A percentile compares a stretch with the other conserved stretches of the same genome.
phyloP scores from a whole-genome alignment of 768 basidiomycete genomes.

The Russula vinacea region DNA sequence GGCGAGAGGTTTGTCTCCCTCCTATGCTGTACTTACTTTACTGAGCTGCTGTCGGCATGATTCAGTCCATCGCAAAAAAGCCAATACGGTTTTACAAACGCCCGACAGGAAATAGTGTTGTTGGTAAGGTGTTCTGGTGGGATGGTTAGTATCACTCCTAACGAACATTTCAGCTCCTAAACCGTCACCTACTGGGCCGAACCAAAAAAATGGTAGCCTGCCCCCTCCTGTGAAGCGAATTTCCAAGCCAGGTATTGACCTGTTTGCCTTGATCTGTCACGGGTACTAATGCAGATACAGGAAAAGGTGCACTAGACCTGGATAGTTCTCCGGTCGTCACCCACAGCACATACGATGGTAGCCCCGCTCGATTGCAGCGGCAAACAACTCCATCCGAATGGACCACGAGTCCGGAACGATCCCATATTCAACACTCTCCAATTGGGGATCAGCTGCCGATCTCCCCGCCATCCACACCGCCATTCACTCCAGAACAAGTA shows the following conservation, averaged over 20 bases:
- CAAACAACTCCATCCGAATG: constrained; percentile 24
- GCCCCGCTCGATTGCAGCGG: constrained; percentile 1
- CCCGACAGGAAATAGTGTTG: not conserved
- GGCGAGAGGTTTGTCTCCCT: constrained; percentile 17
- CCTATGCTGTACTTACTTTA: not conserved
- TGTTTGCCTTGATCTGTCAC: not conserved
- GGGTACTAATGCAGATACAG: constrained; percentile 1
- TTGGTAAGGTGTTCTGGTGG: not conserved
- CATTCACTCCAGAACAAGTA: constrained; percentile 7
- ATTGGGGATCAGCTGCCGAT: not conserved
- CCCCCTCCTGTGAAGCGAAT: not conserved
- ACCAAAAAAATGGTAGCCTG: not conserved
- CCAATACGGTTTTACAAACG: constrained; percentile 18
- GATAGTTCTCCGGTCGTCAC: constrained; percentile 11
- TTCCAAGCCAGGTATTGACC: constrained; percentile 6
- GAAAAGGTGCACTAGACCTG: constrained; percentile 16
- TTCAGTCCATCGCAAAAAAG: constrained; percentile 16
- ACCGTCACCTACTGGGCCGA: not conserved
- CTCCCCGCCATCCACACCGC: constrained; percentile 9
- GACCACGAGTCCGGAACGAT: constrained; percentile 7
- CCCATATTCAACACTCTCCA: not conserved
- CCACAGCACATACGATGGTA: not conserved
- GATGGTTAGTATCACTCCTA: not conserved
- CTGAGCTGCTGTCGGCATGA: not conserved
- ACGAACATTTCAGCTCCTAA: constrained; percentile 8